phyloP scores from a whole-genome alignment of 2,329 filamentous ascomycete species.

The Tolypocladium cylindrosporum region DNA sequence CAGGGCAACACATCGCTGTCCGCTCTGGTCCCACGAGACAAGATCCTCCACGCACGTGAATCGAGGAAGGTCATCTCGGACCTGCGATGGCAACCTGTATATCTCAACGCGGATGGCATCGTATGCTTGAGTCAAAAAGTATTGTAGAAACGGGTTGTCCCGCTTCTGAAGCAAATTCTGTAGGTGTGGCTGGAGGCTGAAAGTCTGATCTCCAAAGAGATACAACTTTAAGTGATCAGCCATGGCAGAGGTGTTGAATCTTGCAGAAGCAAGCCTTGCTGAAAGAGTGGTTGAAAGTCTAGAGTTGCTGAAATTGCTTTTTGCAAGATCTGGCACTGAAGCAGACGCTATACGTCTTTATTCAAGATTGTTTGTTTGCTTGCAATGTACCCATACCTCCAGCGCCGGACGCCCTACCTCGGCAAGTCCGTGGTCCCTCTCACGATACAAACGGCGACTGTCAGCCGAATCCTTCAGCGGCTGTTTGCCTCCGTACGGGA shows the following conservation, averaged over 20 bases:
- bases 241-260: neutral
- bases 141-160: conserved; percentile 1
- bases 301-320: neutral
- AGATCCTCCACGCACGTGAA: conserved; percentile 4
- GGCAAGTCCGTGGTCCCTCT: no score
- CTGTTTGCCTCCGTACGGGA: no score
- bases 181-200: neutral
- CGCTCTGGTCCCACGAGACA: conserved; percentile 1
- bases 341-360: neutral
- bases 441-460: no score
- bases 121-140: conserved; percentile 4
- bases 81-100: neutral
- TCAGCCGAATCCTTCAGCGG: no score
- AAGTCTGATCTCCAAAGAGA: conserved; percentile 6
- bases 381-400: neutral
- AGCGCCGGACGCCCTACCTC: no score
- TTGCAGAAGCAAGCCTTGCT: neutral
- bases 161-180: neutral
- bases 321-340: neutral
- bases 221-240: conserved; percentile 1
- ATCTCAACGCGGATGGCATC: conserved; percentile 2
- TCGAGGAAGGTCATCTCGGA: conserved; percentile 2
- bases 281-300: neutral
- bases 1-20: conserved; percentile 1
- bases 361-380: neutral